Evolutionary conservation across 768 basidiomycete genomes (phyloP).

Genomic region (Tricholoma bakamatsutake): DNA sequence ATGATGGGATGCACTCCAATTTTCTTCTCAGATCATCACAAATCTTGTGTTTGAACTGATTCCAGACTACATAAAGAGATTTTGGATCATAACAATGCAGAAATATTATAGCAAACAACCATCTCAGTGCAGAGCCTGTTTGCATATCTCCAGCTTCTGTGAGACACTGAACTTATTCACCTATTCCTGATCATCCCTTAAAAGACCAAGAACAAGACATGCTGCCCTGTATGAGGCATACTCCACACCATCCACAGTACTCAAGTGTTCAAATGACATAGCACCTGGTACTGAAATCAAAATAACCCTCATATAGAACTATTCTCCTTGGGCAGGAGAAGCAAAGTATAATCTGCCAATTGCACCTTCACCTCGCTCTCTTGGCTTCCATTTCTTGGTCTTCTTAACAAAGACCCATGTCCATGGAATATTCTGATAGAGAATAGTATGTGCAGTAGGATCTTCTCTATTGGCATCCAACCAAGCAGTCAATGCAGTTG

Average conservation of each 20-base stretch:
- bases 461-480: constrained; percentile 23
- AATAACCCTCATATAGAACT: too few species aligned
- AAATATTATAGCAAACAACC: constrained; percentile 27
- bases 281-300: too few species aligned
- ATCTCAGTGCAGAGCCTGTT: constrained; percentile 27
- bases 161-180: constrained; percentile 27
- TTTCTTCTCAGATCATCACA: constrained; percentile 34
- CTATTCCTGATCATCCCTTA: constrained; percentile 46
- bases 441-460: constrained; percentile 10
- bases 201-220: constrained; percentile 34
- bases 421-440: constrained; percentile 30
- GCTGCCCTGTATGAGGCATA: constrained; percentile 14
- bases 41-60: constrained; percentile 25
- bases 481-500: background rate
- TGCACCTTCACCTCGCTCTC: constrained; percentile 12
- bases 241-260: too few species aligned
- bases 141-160: constrained; percentile 33
- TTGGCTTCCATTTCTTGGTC: constrained; percentile 2
- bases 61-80: constrained; percentile 33
- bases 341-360: too few species aligned
- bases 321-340: constrained; percentile 21
- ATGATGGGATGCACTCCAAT: constrained; percentile 10
- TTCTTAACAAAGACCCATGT: constrained; percentile 19
- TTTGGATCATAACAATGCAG: constrained; percentile 11
- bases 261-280: too few species aligned